Evolutionary conservation across 305 asterid species (phyloP), one percentile per base, ranked within the genome.

Genomic region (Rubia tinctorum): DNA sequence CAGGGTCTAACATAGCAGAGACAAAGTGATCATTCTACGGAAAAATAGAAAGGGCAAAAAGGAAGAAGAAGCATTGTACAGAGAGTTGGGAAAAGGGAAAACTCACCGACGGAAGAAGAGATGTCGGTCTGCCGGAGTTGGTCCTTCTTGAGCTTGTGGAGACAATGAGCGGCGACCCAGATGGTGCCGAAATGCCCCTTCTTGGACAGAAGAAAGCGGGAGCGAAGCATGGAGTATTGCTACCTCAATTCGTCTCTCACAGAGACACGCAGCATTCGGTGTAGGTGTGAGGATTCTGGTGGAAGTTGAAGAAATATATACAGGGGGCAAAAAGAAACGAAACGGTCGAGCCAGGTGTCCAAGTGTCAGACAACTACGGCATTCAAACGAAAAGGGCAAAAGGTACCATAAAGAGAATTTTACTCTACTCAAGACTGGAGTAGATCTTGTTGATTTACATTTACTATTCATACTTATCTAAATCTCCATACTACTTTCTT

Each of bases 81-180:
- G 53, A n/a, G 2, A 0, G 12, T 2, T 1, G 22, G 11, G 37
- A 1, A 58, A 14, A 45, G 18, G 25, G 12, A 68, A 73, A 66
- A 88, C 89, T 20, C 69, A 90, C 99, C 99, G 11, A 95, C 96
- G 18, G 91, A 90, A 78, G 90, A 81, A 75, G 87, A 64, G 76
- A 95, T 86, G 78, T 90, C 62, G 47, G 92, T 92, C 23, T 80
- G 87, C 74, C 73, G 80, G 23, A 95, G 76, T 79, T 88, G 94
- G 11, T 84, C 79, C 59, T 83, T 89, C 51, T 86, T 84, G 14
- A 92, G 88, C 78, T 85, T 83, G 43, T 84, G 84, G 76, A 76
- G 83, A 79, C 91, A 88, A 82, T 95, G 98, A 76, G 96, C 99
- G 76, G 99, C 99, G 89, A 86, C 56, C 99, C 98, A 95, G 70